Conservation (phyloP, 2,329 filamentous ascomycete species). For the Aspergillus sp. region DNA sequence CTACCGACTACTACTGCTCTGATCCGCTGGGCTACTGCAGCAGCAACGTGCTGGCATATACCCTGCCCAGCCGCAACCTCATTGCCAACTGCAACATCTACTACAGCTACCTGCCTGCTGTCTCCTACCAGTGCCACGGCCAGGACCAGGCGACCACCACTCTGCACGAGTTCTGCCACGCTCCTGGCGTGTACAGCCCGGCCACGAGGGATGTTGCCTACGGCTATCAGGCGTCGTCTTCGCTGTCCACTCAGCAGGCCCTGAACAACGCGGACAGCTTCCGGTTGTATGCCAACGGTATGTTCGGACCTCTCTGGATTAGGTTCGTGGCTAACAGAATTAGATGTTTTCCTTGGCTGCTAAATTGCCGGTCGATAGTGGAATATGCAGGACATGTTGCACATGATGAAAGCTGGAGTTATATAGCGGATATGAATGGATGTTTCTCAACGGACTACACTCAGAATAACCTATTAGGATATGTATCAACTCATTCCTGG, state of each 20-base stretch:
- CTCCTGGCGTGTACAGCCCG: conserved; percentile 43
- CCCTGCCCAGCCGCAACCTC: conserved; percentile 44
- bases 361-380: too few relatives aligned
- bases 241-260: conserved; percentile 42
- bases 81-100: conserved; percentile 57
- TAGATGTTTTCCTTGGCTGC: conserved; percentile 7
- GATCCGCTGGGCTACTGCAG: conserved; percentile 48
- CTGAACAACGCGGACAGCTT: conserved; percentile 52
- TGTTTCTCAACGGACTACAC: too few relatives aligned
- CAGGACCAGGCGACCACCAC: conserved; percentile 59
- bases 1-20: conserved; percentile 49
- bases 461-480: too few relatives aligned
- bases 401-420: too few relatives aligned
- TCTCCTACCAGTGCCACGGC: conserved; percentile 46
- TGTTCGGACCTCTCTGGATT: conserved; percentile 7
- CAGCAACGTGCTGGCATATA: conserved; percentile 51
- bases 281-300: too few relatives aligned
- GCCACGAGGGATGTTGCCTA: conserved; percentile 52
- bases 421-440: too few relatives aligned
- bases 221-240: conserved; percentile 43
- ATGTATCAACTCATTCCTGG: too few relatives aligned
- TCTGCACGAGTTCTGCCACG: conserved; percentile 58
- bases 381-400: too few relatives aligned
- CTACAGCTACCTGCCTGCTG: conserved; percentile 39
- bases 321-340: not conserved